Evolutionary conservation across 768 basidiomycete genomes (phyloP), one percentile per base, ranked within the genome.

Genomic region (Gloeopeniophorella convolvens): DNA sequence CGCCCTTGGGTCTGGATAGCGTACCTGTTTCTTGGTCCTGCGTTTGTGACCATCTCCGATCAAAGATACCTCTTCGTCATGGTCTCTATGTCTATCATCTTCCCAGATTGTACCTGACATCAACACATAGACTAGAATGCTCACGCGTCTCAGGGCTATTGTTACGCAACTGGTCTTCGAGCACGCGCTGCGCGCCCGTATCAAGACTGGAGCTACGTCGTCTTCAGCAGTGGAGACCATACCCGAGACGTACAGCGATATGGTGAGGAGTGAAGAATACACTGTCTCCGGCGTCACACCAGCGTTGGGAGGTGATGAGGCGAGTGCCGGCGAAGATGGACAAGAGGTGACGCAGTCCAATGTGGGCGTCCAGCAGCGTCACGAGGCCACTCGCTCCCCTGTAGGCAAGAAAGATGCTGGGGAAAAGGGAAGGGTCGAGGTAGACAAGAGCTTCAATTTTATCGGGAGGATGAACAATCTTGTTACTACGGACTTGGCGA

Each of bases 401-500:
- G 40, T 27, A 20, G 42, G 21, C 5, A 9, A 43, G 37, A 32
- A 55, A 40, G 24, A 46, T 23, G 33, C 21, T 15, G 5, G 35
- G 15, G 41, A 42, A 35, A 37, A 44, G 28, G 21, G 34, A 40
- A 3, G 42, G 50, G 26, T 62, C 66, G 11, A 67, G 66, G n/a
- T n/a, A n/a, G n/a, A n/a, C n/a, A n/a, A n/a, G n/a, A n/a, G n/a
- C n/a, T n/a, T n/a, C 8, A 81, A 83, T 60, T 65, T 86, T n/a
- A 75, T 80, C 30, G 87, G 89, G 9, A 85, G 79, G 61, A 81
- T 90, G 62, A 89, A 84, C 63, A 89, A 87, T 47, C 66, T 89
- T 5, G 76, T 86, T 28, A 80, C 85, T 7, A 80, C 81, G 1
- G 87, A 90, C 63, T 58, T 78, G 42, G 59, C 51, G 41, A 62